A percentile compares a stretch with the other conserved stretches of the same genome.
Conservation (phyloP, 768 basidiomycete species). For the Pilatotrama ljubarskyi region DNA sequence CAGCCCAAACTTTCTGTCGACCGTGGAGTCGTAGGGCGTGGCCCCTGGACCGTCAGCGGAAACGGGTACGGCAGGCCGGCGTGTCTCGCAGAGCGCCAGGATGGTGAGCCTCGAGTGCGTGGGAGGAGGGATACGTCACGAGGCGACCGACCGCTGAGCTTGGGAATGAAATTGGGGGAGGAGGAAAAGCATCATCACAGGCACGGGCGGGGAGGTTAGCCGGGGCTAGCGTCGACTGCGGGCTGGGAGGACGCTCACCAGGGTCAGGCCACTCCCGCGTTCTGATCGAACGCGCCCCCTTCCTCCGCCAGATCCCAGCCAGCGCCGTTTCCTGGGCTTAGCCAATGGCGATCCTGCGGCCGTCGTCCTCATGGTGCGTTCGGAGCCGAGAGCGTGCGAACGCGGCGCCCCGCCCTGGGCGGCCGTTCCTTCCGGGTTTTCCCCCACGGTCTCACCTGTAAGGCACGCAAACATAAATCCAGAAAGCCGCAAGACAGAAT, state of each 20-base stretch:
- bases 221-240: too few relatives aligned
- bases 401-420: background rate
- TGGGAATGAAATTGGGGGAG: too few relatives aligned
- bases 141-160: background rate
- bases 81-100: background rate
- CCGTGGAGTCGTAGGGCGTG: background rate
- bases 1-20: background rate
- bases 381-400: conserved; percentile 25
- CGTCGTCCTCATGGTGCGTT: background rate
- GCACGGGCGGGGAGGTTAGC: too few relatives aligned
- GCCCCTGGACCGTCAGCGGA: background rate
- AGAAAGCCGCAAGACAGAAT: too few relatives aligned
- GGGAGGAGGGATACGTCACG: conserved; percentile 15
- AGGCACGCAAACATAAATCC: background rate
- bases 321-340: conserved; percentile 3
- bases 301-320: conserved; percentile 1
- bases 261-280: background rate
- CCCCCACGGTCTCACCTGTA: background rate
- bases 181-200: too few relatives aligned
- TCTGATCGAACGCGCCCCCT: conserved; percentile 13
- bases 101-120: conserved; percentile 1
- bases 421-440: background rate
- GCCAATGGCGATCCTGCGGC: conserved; percentile 1
- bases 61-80: too few relatives aligned
- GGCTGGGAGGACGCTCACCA: too few relatives aligned